Base-by-base conservation (phyloP, 139 green algal species). In the Tetradesmus lagerheimii region DNA sequence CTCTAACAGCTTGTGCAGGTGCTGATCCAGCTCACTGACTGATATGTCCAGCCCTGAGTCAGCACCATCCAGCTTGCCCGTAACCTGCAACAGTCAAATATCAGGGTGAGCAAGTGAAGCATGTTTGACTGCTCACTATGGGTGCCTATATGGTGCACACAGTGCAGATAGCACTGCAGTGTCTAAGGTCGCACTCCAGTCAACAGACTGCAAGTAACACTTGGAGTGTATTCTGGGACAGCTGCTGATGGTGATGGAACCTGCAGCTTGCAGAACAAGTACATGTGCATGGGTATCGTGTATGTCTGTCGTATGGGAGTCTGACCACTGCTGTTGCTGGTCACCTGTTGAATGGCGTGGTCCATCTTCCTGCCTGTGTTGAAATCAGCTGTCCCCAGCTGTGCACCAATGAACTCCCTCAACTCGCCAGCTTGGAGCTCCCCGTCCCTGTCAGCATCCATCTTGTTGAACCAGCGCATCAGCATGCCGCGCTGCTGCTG, bases 1-100 rank as follows among this genome's bases (percentile, higher is more conserved):
- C 87, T 94, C 16, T 20, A 94, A 64, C 1, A 94, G 41, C 35
- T 53, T 67, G 35, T 91, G 85, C 41, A 96, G 89, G 89, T 94
- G 90, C 25, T 84, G 9, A 39, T 95, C 81, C 34, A 96, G 80
- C 67, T 95, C 93, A 3, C 47, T 35, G 3, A 89, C 79, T 6
- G 82, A 91, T 6, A 96, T 92, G 6, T 88, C 92, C 6, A 74
- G 18, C 0, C 86, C 90, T 4, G 57, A 39, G 81, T 95, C 94
- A 29, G 31, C 43, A 9, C 90, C 83, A 86, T 95, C 93, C 18
- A 95, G 18, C 45, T 75, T 71, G 78, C 81, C 80, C 81, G 35
- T 74, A 25, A 81, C 75, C 35, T 81, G 23, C 57, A 71, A 23
- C 57, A 71, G 0, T 9, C 23, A 14, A 71, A 31, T 23, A 71